These are phyloP conservation scores for Candida sanyaensis DNA, from an alignment of 1,139 yeast species.

Conservation along the genomic window DNA sequence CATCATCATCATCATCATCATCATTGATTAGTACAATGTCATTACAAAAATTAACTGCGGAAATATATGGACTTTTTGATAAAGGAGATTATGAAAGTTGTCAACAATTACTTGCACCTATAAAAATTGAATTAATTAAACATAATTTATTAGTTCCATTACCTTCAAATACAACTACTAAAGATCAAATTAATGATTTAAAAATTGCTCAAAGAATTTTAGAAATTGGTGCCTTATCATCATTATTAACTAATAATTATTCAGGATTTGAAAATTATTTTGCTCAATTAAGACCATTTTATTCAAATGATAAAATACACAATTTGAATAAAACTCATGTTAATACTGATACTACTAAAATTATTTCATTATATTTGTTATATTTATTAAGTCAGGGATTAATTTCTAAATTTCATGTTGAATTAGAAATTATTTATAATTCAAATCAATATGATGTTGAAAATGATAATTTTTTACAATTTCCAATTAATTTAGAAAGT, in stretches of 20 bases:
- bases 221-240: conserved; percentile 83
- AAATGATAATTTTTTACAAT: conserved; percentile 60
- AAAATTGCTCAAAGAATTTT: conserved; percentile 77
- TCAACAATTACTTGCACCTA: conserved; percentile 60
- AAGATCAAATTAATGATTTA: conserved; percentile 62
- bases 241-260: conserved; percentile 66
- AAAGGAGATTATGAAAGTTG: conserved; percentile 62
- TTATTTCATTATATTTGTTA: conserved; percentile 75
- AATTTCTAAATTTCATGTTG: conserved; percentile 86
- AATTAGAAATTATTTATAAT: conserved; percentile 71
- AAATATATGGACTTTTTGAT: conserved; percentile 66
- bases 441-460: conserved; percentile 46
- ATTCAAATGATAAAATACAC: conserved; percentile 50
- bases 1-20: too few species aligned
- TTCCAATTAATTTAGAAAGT: conserved; percentile 87
- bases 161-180: conserved; percentile 33
- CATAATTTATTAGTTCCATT: conserved; percentile 78
- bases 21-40: conserved; percentile 29
- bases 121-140: conserved; percentile 78
- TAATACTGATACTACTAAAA: conserved; percentile 60
- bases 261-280: conserved; percentile 69
- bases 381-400: conserved; percentile 80
- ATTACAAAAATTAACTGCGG: conserved; percentile 58
- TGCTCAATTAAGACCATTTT: conserved; percentile 78
- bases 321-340: conserved; percentile 48